phyloP scores from a whole-genome alignment of 345 rosid species.

The Citrus unshiu region DNA sequence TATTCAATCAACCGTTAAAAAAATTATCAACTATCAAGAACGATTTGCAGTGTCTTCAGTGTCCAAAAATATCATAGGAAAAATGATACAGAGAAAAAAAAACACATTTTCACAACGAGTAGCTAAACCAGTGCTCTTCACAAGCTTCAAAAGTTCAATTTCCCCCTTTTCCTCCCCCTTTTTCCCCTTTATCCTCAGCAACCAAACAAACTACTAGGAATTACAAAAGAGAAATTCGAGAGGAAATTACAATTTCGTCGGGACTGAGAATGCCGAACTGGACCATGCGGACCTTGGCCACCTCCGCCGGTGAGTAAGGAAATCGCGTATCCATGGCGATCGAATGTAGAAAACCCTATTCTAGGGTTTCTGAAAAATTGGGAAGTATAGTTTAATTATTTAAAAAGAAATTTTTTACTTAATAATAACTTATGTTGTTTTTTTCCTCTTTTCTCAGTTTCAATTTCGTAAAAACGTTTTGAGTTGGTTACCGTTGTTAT shows the following conservation, averaged over 20 bases:
- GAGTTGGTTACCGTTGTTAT: background rate
- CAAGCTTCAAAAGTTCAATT: background rate
- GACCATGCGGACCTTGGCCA: conserved; percentile 79
- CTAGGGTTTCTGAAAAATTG: conserved; percentile 3
- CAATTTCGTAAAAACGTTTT: background rate
- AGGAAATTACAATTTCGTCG: conserved; percentile 79
- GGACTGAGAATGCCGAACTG: conserved; percentile 97
- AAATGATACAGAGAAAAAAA: background rate
- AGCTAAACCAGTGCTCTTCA: background rate
- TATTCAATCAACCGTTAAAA: background rate
- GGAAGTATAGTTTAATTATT: background rate
- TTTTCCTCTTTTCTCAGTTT: background rate
- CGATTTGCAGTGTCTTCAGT: background rate
- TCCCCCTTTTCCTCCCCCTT: background rate
- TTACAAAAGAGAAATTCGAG: conserved; percentile 4
- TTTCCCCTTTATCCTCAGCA: background rate
- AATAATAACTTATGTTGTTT: background rate
- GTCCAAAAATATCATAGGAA: background rate
- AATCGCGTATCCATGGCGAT: conserved; percentile 59
- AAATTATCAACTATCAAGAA: background rate
- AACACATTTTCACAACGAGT: background rate
- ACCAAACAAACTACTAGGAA: conserved; percentile 6
- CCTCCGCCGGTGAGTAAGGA: conserved; percentile 92
- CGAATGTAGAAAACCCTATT: conserved; percentile 1
- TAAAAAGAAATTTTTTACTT: background rate